Evolutionary conservation across 805 yeast genomes (phyloP).

Genomic region (Lachancea cidri): DNA sequence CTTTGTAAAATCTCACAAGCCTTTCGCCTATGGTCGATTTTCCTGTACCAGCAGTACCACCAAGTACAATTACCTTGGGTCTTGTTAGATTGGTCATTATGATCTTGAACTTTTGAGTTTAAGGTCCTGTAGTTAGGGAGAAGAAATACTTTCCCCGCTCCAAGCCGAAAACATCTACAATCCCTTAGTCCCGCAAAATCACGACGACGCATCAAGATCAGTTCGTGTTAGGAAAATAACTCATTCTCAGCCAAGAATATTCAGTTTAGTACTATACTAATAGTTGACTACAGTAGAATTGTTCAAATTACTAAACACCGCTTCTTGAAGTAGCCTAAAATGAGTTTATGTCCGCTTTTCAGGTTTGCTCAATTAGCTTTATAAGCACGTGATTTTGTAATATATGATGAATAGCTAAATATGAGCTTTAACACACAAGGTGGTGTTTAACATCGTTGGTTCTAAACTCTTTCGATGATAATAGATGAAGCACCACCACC

Average conservation of each 20-base stretch:
- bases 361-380: too few relatives aligned
- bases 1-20: conserved; percentile 36
- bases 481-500: conserved; percentile 99
- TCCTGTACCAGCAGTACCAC: conserved; percentile 97
- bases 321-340: too few relatives aligned
- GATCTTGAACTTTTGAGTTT: not conserved
- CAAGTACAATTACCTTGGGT: conserved; percentile 53
- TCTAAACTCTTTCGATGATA: conserved; percentile 65
- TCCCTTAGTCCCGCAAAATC: not conserved
- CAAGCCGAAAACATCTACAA: not conserved
- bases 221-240: too few relatives aligned
- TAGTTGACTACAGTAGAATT: too few relatives aligned
- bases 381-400: not conserved
- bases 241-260: too few relatives aligned
- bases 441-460: not conserved
- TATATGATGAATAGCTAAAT: not conserved
- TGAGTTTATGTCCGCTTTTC: too few relatives aligned
- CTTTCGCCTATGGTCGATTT: conserved; percentile 70
- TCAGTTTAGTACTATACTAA: too few relatives aligned
- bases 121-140: not conserved
- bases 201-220: too few relatives aligned
- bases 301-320: too few relatives aligned
- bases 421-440: not conserved
- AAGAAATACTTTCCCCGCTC: not conserved
- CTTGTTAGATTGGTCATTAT: conserved; percentile 3